Conservation (phyloP, 129 eudicot genomes). For the Deinandra increscens region DNA sequence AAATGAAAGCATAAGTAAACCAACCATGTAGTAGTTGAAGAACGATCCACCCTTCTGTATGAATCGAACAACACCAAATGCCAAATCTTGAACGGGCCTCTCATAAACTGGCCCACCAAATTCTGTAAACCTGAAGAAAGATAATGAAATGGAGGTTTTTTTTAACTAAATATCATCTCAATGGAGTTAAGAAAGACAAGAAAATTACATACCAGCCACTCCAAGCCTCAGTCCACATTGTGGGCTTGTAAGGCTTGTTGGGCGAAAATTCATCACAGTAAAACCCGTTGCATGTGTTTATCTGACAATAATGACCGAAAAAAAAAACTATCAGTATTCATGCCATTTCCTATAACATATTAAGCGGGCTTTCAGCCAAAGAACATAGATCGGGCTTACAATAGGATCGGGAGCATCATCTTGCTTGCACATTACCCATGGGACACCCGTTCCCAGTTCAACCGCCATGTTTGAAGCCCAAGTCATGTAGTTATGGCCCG, state of each 20-base stretch:
- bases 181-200: neutral
- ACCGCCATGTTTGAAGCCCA: conserved; percentile 98
- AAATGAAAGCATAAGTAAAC: conserved; percentile 18
- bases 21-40: conserved; percentile 88
- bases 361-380: neutral
- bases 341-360: neutral
- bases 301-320: conserved; percentile 42
- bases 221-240: conserved; percentile 98
- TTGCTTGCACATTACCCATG: conserved; percentile 99
- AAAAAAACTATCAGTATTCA: neutral
- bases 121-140: conserved; percentile 70
- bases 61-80: conserved; percentile 84
- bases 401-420: conserved; percentile 95
- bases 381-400: conserved; percentile 41
- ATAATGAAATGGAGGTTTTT: neutral
- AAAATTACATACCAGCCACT: conserved; percentile 75
- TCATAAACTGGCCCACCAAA: conserved; percentile 71
- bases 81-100: conserved; percentile 92
- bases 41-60: conserved; percentile 88
- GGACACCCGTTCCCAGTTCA: conserved; percentile 77
- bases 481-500: conserved; percentile 66
- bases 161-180: neutral
- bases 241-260: conserved; percentile 83
- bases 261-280: conserved; percentile 83
- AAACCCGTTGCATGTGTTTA: conserved; percentile 95